Evolutionary conservation across 2,329 filamentous ascomycete species (phyloP), one percentile per base, ranked within the genome.

Genomic region (Mariannaea sp.): DNA sequence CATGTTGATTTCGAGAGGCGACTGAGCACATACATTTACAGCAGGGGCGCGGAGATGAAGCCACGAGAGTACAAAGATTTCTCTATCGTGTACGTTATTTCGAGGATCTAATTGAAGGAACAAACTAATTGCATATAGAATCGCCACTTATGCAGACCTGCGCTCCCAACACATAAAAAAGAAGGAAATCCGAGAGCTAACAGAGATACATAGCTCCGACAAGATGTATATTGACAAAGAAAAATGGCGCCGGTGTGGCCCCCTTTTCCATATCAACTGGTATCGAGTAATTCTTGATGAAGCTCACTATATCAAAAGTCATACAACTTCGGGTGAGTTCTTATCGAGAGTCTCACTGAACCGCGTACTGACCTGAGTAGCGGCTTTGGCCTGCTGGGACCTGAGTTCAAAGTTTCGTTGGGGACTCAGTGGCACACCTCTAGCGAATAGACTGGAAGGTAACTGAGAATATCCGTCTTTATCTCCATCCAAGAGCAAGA

Each of bases 281-380:
- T 75, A 80, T 33, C 70, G 84, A 1, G 55, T 86, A 3, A 74
- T 85, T 1, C 68, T 85, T 0, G 83, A 86, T 39, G 83, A 86
- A 59, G 81, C 77, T 0, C 82, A 85, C 43, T 60, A 60, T 0
- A 82, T 86, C 55, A 84, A 84, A 55, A 84, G 82, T 24, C 67
- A 74, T 5, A 50, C 50, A 0, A 65, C 68, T 0, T 48, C 58
- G 7, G 68, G 73, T 74, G 49, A 53, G 69, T 63, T 0, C 7
- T 8, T 10, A 2, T 16, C 1, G 2, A 7, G 2, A n/a, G 9
- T 1, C 4, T 5, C 1, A 2, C 17, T 12, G 19, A 14, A 2
- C 1, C 7, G 16, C 8, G 9, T 32, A 19, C 29, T 60, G 33
- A 64, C 20, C 7, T 17, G 0, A 1, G 7, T 10, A 67, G 64